Conservation (phyloP, 2,329 filamentous ascomycete genomes). For the Ceratocystis colombiana region DNA sequence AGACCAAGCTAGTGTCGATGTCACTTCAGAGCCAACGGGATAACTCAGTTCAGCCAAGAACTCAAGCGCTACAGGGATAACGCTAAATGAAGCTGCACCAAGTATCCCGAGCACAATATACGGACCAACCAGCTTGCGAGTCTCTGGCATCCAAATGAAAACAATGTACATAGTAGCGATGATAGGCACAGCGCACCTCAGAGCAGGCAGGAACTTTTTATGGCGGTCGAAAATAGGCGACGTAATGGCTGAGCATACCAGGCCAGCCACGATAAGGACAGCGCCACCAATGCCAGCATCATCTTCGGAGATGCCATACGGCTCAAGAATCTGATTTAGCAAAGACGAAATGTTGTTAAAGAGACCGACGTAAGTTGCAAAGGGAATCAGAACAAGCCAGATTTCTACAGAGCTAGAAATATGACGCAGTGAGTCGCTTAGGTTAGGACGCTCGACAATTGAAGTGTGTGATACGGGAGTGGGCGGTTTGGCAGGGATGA, state of each 20-base stretch:
- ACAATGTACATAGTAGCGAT: conserved; percentile 62
- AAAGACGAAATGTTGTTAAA: conserved; percentile 89
- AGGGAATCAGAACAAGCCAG: conserved; percentile 73
- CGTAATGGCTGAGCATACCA: conserved; percentile 63
- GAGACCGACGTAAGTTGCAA: conserved; percentile 73
- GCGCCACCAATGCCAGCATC: conserved; percentile 85
- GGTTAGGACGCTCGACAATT: conserved; percentile 45
- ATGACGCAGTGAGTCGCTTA: conserved; percentile 44
- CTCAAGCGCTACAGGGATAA: conserved; percentile 79
- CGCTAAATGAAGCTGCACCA: conserved; percentile 67
- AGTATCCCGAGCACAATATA: conserved; percentile 67
- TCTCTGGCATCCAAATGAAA: conserved; percentile 66
- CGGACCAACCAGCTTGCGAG: conserved; percentile 51
- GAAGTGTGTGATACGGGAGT: conserved; percentile 64
- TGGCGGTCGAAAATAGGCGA: conserved; percentile 77
- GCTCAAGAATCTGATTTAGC: conserved; percentile 78
- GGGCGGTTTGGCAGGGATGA: conserved; percentile 66
- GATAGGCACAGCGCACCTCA: conserved; percentile 65
- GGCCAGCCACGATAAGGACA: conserved; percentile 77
- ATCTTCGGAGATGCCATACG: conserved; percentile 74
- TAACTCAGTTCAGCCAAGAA: conserved; percentile 79
- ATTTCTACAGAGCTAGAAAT: conserved; percentile 56
- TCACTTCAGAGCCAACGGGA: conserved; percentile 76
- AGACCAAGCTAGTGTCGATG: conserved; percentile 72
- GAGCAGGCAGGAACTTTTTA: conserved; percentile 63